Evolutionary conservation across 345 rosid genomes (phyloP), one percentile per base, ranked within the genome.

Genomic region (Moricandia moricandioides): DNA sequence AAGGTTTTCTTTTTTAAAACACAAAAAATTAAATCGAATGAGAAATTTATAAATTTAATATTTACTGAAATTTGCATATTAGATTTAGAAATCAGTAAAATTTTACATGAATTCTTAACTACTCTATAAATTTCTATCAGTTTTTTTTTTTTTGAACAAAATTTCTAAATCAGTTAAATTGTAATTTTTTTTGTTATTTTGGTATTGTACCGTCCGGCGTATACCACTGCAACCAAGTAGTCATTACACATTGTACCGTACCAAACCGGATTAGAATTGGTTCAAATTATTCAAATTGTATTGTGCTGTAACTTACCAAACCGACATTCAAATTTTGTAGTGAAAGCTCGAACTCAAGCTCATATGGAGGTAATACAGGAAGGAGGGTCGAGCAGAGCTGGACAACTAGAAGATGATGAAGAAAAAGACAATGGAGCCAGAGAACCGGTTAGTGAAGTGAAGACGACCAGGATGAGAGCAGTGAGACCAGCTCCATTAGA

Each of bases 401-500:
- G 73, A n/a, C 66, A 0, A 65, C 34, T 65, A 5, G 85, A 80
- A 35, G 88, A 76, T 10, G 71, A 54, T 4, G 82, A 74, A 7
- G 73, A 78, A 2, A 30, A 67, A 11, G 60, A 37, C 10, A 75
- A 6, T 1, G 70, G 2, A 72, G 30, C 7, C 33, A 37, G 1
- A 18, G 35, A 8, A 58, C 8, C 76, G 7, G 40, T 30, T 12
- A 11, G 29, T 35, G 63, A 65, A 6, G 69, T 12, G 60, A 33
- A 66, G 17, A 55, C 16, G 24, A 56, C 17, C 29, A 65, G 7
- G 76, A 37, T 71, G 68, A 65, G 76, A 52, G 31, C 0, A 11
- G 47, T 0, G 7, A 79, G 82, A 81, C 88, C 88, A 34, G 83
- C 89, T 84, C 87, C 88, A 5, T 5, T 86, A 6, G 84, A 87